phyloP scores from a whole-genome alignment of 768 basidiomycete species.

The Tremella mesenterica region DNA sequence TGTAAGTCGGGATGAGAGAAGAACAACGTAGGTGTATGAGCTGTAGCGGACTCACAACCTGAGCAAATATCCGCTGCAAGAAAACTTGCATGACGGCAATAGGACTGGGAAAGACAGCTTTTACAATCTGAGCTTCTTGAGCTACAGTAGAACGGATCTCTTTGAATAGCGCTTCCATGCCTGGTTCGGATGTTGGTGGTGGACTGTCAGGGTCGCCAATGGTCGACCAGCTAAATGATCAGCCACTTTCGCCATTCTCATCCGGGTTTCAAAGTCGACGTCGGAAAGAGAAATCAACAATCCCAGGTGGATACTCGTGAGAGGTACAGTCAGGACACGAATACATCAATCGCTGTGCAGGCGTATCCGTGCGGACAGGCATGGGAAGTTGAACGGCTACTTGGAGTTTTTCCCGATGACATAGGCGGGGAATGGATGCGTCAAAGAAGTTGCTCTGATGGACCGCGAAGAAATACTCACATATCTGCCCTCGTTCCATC shows the following conservation, averaged over 20 bases:
- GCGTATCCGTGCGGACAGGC: no score
- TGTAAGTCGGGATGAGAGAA: no score
- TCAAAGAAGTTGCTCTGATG: no score
- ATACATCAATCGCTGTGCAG: no score
- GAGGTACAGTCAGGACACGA: no score
- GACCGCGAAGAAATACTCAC: conserved; percentile 6
- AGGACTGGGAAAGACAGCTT: conserved; percentile 96
- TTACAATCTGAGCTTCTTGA: conserved; percentile 94
- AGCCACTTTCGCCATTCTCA: neutral
- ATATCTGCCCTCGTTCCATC: conserved; percentile 11
- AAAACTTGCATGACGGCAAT: conserved; percentile 96
- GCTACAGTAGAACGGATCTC: conserved; percentile 87
- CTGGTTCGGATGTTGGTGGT: conserved; percentile 69
- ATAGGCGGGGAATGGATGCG: no score
- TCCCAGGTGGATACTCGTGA: no score
- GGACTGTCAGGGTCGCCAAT: conserved; percentile 70
- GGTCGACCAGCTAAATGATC: conserved; percentile 59
- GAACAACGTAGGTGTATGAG: no score
- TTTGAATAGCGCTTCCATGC: conserved; percentile 65
- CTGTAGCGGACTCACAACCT: conserved; percentile 67
- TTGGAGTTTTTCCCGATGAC: no score
- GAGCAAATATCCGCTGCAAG: conserved; percentile 91
- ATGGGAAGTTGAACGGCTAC: no score
- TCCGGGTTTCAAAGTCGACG: no score
- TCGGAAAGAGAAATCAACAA: no score